Evolutionary conservation across 192 early-diverging fungal genomes (phyloP).

Genomic region (Umbelopsis ramanniana): DNA sequence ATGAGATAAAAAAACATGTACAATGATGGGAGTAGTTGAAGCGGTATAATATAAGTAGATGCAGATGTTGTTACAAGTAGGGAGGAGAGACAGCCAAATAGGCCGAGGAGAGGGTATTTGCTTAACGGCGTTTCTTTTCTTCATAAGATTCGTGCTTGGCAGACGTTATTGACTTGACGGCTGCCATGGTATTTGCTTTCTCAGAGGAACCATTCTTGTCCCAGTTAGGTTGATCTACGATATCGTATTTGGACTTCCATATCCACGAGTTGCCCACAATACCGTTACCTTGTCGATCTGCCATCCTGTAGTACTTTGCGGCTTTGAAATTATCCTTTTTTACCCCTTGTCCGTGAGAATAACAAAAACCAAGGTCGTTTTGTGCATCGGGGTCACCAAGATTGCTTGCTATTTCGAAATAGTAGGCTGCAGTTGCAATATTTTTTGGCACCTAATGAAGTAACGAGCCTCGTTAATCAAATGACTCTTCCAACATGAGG

Average conservation of each 20-base stretch:
- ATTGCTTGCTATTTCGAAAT: slow-evolving; percentile 82
- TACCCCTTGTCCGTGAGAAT: slow-evolving; percentile 74
- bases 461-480: neutral
- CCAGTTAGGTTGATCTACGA: slow-evolving; percentile 27
- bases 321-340: slow-evolving; percentile 74
- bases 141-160: neutral
- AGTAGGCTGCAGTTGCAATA: slow-evolving; percentile 73
- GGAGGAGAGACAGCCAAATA: neutral
- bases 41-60: neutral
- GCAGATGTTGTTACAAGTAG: neutral
- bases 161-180: slow-evolving; percentile 1
- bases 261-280: slow-evolving; percentile 85
- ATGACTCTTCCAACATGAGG: no score
- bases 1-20: neutral
- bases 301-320: slow-evolving; percentile 78
- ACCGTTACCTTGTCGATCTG: slow-evolving; percentile 66
- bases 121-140: neutral
- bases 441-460: slow-evolving; percentile 52
- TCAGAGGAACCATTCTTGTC: neutral
- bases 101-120: neutral
- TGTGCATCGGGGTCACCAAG: slow-evolving; percentile 83
- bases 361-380: slow-evolving; percentile 75
- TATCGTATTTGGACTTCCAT: slow-evolving; percentile 77
- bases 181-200: slow-evolving; percentile 11
- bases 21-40: neutral